phyloP scores from a whole-genome alignment of 768 basidiomycete genomes.

The Kwoniella sp. region DNA sequence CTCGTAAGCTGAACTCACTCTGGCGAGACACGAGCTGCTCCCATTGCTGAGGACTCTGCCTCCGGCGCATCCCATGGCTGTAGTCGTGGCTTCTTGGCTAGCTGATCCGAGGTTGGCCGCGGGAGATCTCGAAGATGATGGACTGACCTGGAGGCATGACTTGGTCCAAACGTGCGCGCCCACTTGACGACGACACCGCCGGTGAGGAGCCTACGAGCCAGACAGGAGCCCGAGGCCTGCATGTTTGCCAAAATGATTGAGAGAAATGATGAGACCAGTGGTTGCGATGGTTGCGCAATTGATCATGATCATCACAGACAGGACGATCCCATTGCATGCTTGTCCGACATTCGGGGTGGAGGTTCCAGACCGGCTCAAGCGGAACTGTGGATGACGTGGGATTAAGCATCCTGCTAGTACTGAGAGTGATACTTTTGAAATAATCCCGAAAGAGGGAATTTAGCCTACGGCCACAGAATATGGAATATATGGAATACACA shows the following conservation, averaged over 20 bases:
- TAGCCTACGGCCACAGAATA: not conserved
- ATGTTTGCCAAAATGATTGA: too few relatives aligned
- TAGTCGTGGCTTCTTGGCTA: slow-evolving; percentile 33
- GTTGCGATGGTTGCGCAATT: too few relatives aligned
- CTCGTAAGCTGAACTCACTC: slow-evolving; percentile 7
- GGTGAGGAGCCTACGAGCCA: too few relatives aligned
- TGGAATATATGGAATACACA: not conserved
- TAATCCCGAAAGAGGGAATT: not conserved
- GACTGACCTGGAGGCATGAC: slow-evolving; percentile 2
- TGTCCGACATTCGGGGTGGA: not conserved
- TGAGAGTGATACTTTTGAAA: not conserved
- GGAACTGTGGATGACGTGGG: not conserved
- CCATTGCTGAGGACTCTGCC: slow-evolving; percentile 31
- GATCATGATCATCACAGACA: not conserved
- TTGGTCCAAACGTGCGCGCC: too few relatives aligned
- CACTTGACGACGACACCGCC: too few relatives aligned
- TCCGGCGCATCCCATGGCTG: slow-evolving; percentile 16
- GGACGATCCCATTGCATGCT: too few relatives aligned
- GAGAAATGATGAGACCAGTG: too few relatives aligned
- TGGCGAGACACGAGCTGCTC: slow-evolving; percentile 18
- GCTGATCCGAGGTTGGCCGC: slow-evolving; percentile 14
- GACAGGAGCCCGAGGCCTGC: too few relatives aligned
- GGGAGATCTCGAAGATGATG: slow-evolving; percentile 34
- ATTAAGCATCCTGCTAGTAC: too few relatives aligned
- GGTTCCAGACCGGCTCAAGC: not conserved